phyloP scores from a whole-genome alignment of 1,284 basidiomycete species.

The Ceratobasidium sp. region DNA sequence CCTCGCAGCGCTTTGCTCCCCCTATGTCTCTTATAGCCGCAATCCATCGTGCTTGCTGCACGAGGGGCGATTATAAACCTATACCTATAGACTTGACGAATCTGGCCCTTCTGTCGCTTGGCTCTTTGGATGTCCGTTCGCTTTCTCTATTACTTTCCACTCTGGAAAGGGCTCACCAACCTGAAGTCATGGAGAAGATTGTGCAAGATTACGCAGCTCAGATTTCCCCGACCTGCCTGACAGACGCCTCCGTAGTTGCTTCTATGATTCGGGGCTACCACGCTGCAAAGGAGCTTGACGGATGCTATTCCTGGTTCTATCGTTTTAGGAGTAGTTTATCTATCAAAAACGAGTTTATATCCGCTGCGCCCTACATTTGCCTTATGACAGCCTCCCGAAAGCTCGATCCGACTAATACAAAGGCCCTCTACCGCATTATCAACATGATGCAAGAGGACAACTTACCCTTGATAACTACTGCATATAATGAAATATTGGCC shows the following conservation, averaged over 20 bases:
- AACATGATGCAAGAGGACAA: conserved; percentile 32
- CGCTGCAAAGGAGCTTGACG: conserved; percentile 33
- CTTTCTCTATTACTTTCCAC: conserved; percentile 20
- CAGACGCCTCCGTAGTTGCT: conserved; percentile 25
- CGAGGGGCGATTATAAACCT: background rate
- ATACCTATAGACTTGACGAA: background rate
- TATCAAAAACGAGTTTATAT: background rate
- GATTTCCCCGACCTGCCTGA: conserved; percentile 27
- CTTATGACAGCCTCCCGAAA: conserved; percentile 40
- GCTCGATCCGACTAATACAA: conserved; percentile 32
- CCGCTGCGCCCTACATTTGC: conserved; percentile 35
- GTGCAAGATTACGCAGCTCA: conserved; percentile 19
- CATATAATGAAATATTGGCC: conserved; percentile 33
- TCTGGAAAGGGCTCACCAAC: conserved; percentile 15
- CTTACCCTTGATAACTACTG: background rate
- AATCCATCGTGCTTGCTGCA: conserved; percentile 6
- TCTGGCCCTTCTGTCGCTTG: background rate
- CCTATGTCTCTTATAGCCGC: conserved; percentile 30
- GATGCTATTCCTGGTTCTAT: conserved; percentile 41
- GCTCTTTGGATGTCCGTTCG: background rate
- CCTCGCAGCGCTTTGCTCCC: conserved; percentile 29
- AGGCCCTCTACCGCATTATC: conserved; percentile 32
- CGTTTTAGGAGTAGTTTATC: background rate
- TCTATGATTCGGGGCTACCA: conserved; percentile 42
- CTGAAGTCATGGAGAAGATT: conserved; percentile 36